Evolutionary conservation across 164 flowering plant genomes (phyloP).

Genomic region (Sedum album): DNA sequence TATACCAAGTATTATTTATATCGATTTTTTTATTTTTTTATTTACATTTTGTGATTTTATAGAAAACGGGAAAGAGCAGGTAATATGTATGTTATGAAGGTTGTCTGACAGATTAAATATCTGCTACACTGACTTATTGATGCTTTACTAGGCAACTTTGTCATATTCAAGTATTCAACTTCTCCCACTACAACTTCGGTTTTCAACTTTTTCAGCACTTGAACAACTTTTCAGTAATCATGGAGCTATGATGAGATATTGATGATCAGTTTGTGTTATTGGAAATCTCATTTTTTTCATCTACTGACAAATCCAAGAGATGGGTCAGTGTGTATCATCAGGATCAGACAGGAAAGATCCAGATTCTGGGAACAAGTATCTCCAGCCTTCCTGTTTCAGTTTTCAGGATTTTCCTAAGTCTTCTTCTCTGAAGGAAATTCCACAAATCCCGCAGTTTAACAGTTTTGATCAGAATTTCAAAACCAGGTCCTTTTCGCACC

Average conservation of each 20-base stretch:
- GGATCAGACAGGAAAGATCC: background rate
- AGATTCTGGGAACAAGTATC: constrained; percentile 4
- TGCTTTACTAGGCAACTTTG: background rate
- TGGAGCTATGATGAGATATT: background rate
- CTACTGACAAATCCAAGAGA: background rate
- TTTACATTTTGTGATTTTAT: too few species aligned
- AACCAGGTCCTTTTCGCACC: background rate
- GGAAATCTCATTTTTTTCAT: background rate
- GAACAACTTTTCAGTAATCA: background rate
- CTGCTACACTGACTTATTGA: background rate
- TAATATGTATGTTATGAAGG: background rate
- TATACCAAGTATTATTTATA: too few species aligned
- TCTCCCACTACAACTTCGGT: background rate
- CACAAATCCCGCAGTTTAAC: background rate
- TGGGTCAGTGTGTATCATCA: constrained; percentile 5
- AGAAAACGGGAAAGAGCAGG: background rate
- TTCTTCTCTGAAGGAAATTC: background rate
- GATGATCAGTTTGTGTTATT: background rate
- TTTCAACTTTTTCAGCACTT: background rate
- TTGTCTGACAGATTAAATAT: background rate
- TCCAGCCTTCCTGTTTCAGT: background rate
- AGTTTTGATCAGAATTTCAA: background rate
- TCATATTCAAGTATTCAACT: constrained; percentile 2
- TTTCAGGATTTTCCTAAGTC: background rate
- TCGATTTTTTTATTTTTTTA: too few species aligned